phyloP scores from a whole-genome alignment of 2,329 filamentous ascomycete species.

The Aureobasidium sp. region DNA sequence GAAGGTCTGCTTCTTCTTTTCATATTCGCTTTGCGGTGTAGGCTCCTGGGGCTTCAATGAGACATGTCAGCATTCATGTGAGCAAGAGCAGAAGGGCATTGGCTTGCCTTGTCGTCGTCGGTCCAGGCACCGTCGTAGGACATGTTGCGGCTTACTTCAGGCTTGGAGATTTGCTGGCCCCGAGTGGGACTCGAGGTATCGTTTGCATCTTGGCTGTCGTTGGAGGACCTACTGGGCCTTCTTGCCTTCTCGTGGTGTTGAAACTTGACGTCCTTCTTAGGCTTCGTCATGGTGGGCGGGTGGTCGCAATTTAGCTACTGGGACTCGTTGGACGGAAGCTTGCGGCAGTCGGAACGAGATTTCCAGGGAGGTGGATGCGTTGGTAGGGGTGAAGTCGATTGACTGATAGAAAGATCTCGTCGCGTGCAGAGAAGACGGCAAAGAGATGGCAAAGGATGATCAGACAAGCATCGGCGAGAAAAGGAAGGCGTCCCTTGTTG shows the following conservation, averaged over 20 bases:
- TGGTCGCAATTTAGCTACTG: not conserved
- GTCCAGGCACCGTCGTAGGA: conserved; percentile 15
- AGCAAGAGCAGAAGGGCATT: not conserved
- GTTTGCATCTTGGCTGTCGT: conserved; percentile 46
- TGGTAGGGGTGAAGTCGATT: no score
- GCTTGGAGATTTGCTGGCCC: conserved; percentile 26
- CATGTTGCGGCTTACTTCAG: conserved; percentile 12
- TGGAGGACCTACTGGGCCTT: conserved; percentile 56
- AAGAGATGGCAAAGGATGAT: not conserved
- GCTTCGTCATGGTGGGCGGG: conserved; percentile 37
- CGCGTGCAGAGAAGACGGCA: not conserved
- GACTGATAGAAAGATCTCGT: not conserved
- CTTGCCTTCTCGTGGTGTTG: conserved; percentile 47
- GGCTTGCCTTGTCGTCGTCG: conserved; percentile 15
- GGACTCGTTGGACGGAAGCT: not conserved
- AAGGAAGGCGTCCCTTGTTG: not conserved
- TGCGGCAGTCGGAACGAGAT: not conserved
- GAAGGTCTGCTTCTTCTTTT: conserved; percentile 99
- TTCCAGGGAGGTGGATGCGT: not conserved
- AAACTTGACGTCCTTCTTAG: conserved; percentile 54
- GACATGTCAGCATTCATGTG: not conserved
- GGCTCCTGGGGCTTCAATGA: conserved; percentile 8
- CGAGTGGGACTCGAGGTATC: conserved; percentile 43
- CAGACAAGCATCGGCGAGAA: not conserved
- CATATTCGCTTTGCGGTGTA: conserved; percentile 60